Evolutionary conservation across 129 eudicot genomes (phyloP).

Genomic region (Solidago caesia): DNA sequence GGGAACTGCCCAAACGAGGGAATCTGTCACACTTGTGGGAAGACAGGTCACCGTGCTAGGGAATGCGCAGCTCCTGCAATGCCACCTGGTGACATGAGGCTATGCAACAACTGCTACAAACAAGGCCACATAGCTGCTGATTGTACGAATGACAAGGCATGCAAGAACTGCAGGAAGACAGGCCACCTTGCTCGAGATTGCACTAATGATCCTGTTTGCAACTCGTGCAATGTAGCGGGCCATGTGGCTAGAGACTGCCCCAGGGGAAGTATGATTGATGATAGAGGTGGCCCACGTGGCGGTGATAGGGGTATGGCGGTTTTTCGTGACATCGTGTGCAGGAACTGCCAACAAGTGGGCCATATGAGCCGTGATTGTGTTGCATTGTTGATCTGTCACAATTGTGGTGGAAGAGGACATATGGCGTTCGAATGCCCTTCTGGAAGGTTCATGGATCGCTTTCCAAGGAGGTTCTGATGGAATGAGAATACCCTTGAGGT

Average conservation of each 20-base stretch:
- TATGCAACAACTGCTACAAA: slow-evolving; percentile 94
- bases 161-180: slow-evolving; percentile 90
- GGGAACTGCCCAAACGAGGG: slow-evolving; percentile 90
- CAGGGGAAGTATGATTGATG: slow-evolving; percentile 48
- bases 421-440: slow-evolving; percentile 91
- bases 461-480: slow-evolving; percentile 73
- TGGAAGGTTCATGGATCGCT: slow-evolving; percentile 76
- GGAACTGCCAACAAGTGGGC: slow-evolving; percentile 85
- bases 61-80: slow-evolving; percentile 68
- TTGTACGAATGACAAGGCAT: slow-evolving; percentile 93
- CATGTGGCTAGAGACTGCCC: slow-evolving; percentile 89
- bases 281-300: slow-evolving; percentile 38
- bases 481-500: background rate
- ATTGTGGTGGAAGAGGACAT: slow-evolving; percentile 97
- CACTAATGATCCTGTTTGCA: slow-evolving; percentile 87
- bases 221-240: slow-evolving; percentile 74
- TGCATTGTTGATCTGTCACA: slow-evolving; percentile 75
- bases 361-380: slow-evolving; percentile 94
- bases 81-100: slow-evolving; percentile 83
- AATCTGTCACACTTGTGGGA: slow-evolving; percentile 94
- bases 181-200: slow-evolving; percentile 96
- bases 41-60: slow-evolving; percentile 85
- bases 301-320: slow-evolving; percentile 43
- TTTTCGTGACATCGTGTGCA: slow-evolving; percentile 74
- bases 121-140: slow-evolving; percentile 90